Conservation (phyloP, 306 rosid genomes). For the Crotalaria pallida region DNA sequence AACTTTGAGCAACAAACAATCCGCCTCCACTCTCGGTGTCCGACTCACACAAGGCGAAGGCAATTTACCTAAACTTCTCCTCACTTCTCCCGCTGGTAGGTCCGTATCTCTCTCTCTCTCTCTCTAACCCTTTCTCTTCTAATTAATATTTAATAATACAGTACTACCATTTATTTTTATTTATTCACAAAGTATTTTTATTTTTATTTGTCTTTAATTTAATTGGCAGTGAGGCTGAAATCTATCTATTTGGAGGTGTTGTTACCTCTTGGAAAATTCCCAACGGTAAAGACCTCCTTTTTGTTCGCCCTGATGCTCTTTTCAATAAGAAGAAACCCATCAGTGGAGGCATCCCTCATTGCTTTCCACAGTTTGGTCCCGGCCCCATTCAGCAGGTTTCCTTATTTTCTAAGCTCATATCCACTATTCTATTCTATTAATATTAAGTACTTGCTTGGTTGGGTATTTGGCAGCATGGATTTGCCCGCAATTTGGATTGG, state of each 20-base stretch:
- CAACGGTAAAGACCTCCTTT: conserved; percentile 75
- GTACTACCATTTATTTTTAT: no score
- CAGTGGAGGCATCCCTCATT: conserved; percentile 97
- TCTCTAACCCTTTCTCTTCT: background rate
- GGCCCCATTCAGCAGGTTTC: conserved; percentile 86
- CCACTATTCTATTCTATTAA: no score
- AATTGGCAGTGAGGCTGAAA: conserved; percentile 80
- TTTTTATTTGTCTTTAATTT: no score
- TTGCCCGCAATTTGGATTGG: conserved; percentile 92
- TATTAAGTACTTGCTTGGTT: conserved; percentile 15
- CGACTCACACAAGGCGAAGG: conserved; percentile 77
- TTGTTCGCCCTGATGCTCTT: conserved; percentile 91
- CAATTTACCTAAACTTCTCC: conserved; percentile 71
- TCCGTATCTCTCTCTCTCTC: conserved; percentile 14
- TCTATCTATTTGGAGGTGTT: conserved; percentile 78
- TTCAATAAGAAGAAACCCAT: conserved; percentile 84
- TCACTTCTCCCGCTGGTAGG: conserved; percentile 75
- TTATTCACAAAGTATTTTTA: no score
- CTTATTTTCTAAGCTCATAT: no score
- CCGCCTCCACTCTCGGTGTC: conserved; percentile 40
- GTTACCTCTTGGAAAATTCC: conserved; percentile 85
- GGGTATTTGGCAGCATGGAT: conserved; percentile 68
- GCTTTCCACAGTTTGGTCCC: conserved; percentile 99
- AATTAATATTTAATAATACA: no score
- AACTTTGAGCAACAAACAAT: conserved; percentile 41